Percentiles rank a stretch among this genome's conserved stretches.
Evolutionary conservation across 169 alveolate species (phyloP).

Genomic region (Eimeria falciformis): DNA sequence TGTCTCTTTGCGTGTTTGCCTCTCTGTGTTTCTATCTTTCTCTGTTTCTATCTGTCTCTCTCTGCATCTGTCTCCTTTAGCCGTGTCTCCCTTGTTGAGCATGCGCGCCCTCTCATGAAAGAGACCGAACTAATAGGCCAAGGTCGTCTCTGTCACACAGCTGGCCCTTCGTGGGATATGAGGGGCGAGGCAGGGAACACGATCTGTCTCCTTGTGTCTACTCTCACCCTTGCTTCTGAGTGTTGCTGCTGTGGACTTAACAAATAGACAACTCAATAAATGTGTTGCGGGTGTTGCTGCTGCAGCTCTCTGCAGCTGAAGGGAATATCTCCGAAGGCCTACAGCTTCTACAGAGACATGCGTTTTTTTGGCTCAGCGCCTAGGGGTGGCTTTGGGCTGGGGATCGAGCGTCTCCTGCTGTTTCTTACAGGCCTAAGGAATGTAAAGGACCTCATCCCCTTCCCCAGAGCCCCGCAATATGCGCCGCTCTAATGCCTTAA

Average conservation of each 20-base stretch:
- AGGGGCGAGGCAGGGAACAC: too few relatives aligned
- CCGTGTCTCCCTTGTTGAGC: too few relatives aligned
- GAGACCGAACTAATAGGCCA: too few relatives aligned
- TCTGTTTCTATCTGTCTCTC: too few relatives aligned
- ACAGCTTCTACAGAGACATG: conserved; percentile 81
- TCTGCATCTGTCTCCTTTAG: neutral
- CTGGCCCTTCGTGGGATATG: too few relatives aligned
- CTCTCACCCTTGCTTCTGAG: too few relatives aligned
- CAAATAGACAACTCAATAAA: too few relatives aligned
- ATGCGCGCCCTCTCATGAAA: too few relatives aligned
- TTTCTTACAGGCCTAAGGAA: conserved; percentile 97
- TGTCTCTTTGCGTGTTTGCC: neutral
- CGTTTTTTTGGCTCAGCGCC: conserved; percentile 98
- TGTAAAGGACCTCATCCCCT: conserved; percentile 98
- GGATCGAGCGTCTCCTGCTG: conserved; percentile 98
- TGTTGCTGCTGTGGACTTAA: too few relatives aligned
- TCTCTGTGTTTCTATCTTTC: neutral
- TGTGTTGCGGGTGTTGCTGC: neutral
- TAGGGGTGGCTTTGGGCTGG: conserved; percentile 99
- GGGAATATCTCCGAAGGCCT: neutral
- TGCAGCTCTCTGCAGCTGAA: neutral
- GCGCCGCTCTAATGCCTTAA: conserved; percentile 34
- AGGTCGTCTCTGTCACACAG: too few relatives aligned
- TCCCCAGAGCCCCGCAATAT: conserved; percentile 93
- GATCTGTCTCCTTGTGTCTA: too few relatives aligned